Base-by-base conservation (phyloP, 2,329 filamentous ascomycete species). In the Fusarium sp. region DNA sequence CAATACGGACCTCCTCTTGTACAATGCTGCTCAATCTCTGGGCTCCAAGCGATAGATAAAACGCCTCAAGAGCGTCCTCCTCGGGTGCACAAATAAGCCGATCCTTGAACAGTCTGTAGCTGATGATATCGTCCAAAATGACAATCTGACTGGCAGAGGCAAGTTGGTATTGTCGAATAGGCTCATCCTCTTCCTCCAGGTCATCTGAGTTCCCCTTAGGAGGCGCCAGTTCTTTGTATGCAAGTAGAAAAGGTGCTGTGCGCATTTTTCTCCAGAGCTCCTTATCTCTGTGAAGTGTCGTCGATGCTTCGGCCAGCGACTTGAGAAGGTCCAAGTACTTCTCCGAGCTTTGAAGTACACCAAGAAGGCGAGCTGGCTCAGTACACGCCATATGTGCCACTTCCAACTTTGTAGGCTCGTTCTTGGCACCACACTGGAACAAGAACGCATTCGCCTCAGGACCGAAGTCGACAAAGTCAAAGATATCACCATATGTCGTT, bases 401-500 rank as follows among this genome's bases (percentile, higher is more conserved):
- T 77, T 99, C 96, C 4, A 87, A 78, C 72, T 92, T 96, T 4
- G 91, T 96, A 6, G 96, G 96, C 78, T 99, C 95, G 66, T 88
- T 90, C 79, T 97, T 97, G 4, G 94, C 95, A 11, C 96, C 96
- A 68, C 94, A 93, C 65, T 92, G 92, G 71, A 94, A 87, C 19
- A 99, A 81, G 74, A 99, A 99, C 0, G 91, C 84, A 74, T 98
- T 98, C 3, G 93, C 95, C 75, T 95, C 90, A 33, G 85, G 82
- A 0, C 95, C 94, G 80, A 97, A 99, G 76, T 98, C 92, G 15
- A 98, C 94, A 78, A 97, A 99, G 76, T 98, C 94, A 70, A 99
- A 97, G 32, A 99, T 96, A 32, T 97, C 92, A 13, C 89, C 91
- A 73, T 96, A 99, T 9, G 83, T 84, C 3, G 81, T 77, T 7